These are phyloP conservation scores for Sarocladium strictum DNA, from an alignment of 2,329 filamentous ascomycete species.

Conservation along the genomic window DNA sequence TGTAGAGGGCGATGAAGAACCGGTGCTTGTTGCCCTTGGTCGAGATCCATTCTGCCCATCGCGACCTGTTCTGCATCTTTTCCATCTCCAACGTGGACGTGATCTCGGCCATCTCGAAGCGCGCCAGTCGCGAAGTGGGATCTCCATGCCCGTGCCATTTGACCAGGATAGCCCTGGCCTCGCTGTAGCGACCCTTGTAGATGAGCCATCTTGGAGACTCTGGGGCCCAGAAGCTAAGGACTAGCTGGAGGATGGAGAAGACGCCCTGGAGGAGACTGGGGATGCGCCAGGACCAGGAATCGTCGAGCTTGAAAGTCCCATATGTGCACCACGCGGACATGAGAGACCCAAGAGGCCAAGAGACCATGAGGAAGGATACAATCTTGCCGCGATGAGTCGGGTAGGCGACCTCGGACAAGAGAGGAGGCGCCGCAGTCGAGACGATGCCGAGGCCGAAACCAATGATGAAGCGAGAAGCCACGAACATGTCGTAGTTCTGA, in stretches of 20 bases:
- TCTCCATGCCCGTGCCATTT: conserved; percentile 37
- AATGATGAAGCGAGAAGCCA: conserved; percentile 22
- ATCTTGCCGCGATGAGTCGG: conserved; percentile 8
- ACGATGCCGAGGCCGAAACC: conserved; percentile 17
- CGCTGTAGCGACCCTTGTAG: conserved; percentile 28
- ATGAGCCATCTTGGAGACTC: conserved; percentile 19
- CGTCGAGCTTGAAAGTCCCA: conserved; percentile 16
- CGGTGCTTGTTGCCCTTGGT: conserved; percentile 29
- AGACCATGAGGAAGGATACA: not conserved
- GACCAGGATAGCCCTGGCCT: conserved; percentile 24
- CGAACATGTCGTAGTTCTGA: conserved; percentile 18
- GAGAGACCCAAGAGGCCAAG: conserved; percentile 15
- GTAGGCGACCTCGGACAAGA: conserved; percentile 8
- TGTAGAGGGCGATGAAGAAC: conserved; percentile 24
- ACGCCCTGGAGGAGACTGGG: conserved; percentile 16
- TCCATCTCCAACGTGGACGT: conserved; percentile 17
- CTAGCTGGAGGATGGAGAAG: conserved; percentile 10
- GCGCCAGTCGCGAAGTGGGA: conserved; percentile 14
- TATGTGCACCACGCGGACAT: conserved; percentile 19
- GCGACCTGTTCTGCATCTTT: conserved; percentile 17
- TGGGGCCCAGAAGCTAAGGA: conserved; percentile 7
- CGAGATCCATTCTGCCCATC: conserved; percentile 22
- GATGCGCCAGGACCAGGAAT: conserved; percentile 16
- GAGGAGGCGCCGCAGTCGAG: not conserved
- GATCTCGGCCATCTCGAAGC: conserved; percentile 22